phyloP scores from a whole-genome alignment of 2,329 filamentous ascomycete species.

The Penicillium decumbens region DNA sequence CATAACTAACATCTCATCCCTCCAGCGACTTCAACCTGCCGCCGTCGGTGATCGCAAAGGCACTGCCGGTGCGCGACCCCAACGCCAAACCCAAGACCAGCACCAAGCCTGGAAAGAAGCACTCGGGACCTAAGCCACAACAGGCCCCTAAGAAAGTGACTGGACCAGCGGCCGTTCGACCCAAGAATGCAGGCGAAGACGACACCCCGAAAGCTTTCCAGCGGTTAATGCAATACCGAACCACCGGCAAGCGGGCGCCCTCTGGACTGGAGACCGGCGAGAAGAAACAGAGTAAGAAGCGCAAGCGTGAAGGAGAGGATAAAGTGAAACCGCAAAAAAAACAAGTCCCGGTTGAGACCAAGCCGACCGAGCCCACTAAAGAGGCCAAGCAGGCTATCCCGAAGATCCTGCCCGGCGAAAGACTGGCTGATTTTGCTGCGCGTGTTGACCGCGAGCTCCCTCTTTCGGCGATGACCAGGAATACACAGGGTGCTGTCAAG shows the following conservation, averaged over 20 bases:
- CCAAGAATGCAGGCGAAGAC: slow-evolving; percentile 49
- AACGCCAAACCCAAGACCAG: slow-evolving; percentile 37
- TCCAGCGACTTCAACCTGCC: slow-evolving; percentile 53
- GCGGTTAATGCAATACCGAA: slow-evolving; percentile 72
- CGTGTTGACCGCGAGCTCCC: slow-evolving; percentile 83
- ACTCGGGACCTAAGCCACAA: slow-evolving; percentile 3
- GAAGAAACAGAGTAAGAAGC: slow-evolving; percentile 46
- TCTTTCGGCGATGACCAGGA: slow-evolving; percentile 64
- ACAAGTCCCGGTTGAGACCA: slow-evolving; percentile 1
- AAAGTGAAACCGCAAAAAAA: slow-evolving; percentile 12
- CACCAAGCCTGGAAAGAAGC: slow-evolving; percentile 34
- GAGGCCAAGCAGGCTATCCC: slow-evolving; percentile 39
- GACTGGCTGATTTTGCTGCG: slow-evolving; percentile 71
- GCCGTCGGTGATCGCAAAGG: slow-evolving; percentile 55
- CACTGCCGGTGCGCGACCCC: slow-evolving; percentile 53
- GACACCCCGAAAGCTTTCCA: slow-evolving; percentile 87
- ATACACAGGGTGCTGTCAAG: slow-evolving; percentile 32
- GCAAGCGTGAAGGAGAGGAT: slow-evolving; percentile 38
- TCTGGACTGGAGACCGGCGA: slow-evolving; percentile 60
- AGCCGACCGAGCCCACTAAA: slow-evolving; percentile 8
- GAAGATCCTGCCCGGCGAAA: slow-evolving; percentile 78
- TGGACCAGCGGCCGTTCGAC: slow-evolving; percentile 43
- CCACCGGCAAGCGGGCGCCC: slow-evolving; percentile 52
- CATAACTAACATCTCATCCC: slow-evolving; percentile 11
- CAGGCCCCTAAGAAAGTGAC: slow-evolving; percentile 42